Base-by-base conservation (phyloP, 2,329 filamentous ascomycete species). In the Neoscytalidium dimidiatum region DNA sequence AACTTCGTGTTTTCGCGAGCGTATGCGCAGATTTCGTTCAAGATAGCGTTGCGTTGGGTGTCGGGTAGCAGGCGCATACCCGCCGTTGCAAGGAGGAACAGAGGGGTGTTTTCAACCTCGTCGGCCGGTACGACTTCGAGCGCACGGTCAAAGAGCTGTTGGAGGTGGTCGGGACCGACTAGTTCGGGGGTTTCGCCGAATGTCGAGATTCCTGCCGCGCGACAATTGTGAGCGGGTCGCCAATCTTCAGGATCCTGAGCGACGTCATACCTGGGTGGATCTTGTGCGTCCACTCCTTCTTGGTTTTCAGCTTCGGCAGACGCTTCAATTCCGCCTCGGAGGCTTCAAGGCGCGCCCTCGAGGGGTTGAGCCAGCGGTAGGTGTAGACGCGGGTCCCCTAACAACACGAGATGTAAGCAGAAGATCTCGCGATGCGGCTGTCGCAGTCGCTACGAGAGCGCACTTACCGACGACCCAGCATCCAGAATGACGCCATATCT, bases 61-160 rank as follows among this genome's bases (percentile, higher is more conserved):
- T 90, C 84, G 6, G 91, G 90, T 1, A 99, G 84, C 17, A 99
- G 83, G 65, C 95, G 91, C 88, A 99, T 95, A 49, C 95, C 95
- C 9, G 95, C 95, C 0, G 95, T 99, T 29, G 95, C 95, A 79
- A 99, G 92, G 58, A 99, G 83, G 77, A 97, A 99, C 63, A 99
- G 88, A 0, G 95, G 95, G 0, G 96, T 99, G 65, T 95, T 88
- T 67, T 88, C 81, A 56, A 95, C 86, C 70, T 92, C 91, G 64
- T 92, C 84, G 41, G 84, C 78, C 6, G 94, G 94, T 23, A 99
- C 89, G 66, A 92, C 83, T 33, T 89, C 84, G 68, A 92, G 85
- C 14, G 94, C 95, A 78, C 96, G 92, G 51, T 92, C 85, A 69
- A 98, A 83, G 26, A 99, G 86, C 51, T 86, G 80, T 71, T 92